A percentile compares a stretch with the other conserved stretches of the same genome.
Conservation (phyloP, 192 early-diverging fungal genomes). For the Umbelopsis sp. region DNA sequence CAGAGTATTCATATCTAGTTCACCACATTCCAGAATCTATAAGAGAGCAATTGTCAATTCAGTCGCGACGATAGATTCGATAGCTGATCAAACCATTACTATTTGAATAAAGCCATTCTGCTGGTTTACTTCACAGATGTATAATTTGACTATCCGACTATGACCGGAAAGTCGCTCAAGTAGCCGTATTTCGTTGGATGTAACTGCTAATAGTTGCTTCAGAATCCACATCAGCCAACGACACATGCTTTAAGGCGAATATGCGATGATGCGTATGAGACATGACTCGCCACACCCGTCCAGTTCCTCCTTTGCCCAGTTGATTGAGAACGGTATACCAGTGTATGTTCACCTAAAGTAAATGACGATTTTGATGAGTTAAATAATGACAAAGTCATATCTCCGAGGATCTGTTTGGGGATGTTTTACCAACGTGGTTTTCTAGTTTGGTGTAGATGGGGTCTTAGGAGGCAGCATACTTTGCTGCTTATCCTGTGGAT, state of each 20-base stretch:
- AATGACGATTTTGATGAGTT: neutral
- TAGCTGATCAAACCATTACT: too few species aligned
- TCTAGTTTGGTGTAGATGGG: neutral
- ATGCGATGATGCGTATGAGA: constrained; percentile 56
- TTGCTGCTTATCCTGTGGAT: neutral
- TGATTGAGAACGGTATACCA: constrained; percentile 50
- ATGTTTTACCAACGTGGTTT: neutral
- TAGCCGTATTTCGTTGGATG: constrained; percentile 82
- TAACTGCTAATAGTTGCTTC: constrained; percentile 67
- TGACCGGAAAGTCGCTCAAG: constrained; percentile 65
- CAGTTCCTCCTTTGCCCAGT: constrained; percentile 87
- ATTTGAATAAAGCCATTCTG: constrained; percentile 63
- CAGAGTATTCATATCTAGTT: constrained; percentile 78
- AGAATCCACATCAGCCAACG: constrained; percentile 66
- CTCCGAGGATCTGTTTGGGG: too few species aligned
- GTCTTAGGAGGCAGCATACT: constrained; percentile 1
- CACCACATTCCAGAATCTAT: constrained; percentile 87
- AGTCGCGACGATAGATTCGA: too few species aligned
- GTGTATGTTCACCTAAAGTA: constrained; percentile 43
- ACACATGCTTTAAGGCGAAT: constrained; percentile 84
- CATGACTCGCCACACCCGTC: constrained; percentile 90
- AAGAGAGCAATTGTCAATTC: too few species aligned
- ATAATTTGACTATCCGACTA: constrained; percentile 77
- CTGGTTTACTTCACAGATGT: constrained; percentile 72
- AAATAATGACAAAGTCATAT: too few species aligned